Percentiles rank a stretch among this genome's conserved stretches.
Evolutionary conservation across 1,139 yeast species (phyloP).

Genomic region (Hanseniaspora uvarum): DNA sequence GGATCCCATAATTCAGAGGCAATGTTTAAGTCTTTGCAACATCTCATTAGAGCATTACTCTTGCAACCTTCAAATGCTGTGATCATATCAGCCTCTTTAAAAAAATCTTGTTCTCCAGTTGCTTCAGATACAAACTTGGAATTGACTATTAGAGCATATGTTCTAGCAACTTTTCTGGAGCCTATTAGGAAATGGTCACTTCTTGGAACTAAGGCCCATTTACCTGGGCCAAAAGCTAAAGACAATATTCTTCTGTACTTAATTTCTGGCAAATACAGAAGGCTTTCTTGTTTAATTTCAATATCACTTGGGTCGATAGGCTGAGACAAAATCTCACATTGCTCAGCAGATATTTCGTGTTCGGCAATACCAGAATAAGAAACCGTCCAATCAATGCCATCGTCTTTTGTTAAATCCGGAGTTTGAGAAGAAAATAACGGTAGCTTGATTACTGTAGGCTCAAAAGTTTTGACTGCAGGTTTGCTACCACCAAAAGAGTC

Average conservation of each 20-base stretch:
- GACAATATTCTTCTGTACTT: slow-evolving; percentile 83
- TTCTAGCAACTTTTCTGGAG: slow-evolving; percentile 59
- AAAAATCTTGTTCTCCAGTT: slow-evolving; percentile 91
- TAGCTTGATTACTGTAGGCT: background rate
- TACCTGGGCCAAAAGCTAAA: slow-evolving; percentile 94
- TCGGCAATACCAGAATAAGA: slow-evolving; percentile 78
- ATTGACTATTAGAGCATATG: slow-evolving; percentile 75
- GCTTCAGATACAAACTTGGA: slow-evolving; percentile 88
- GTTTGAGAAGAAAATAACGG: background rate
- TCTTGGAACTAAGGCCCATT: slow-evolving; percentile 96
- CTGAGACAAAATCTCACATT: slow-evolving; percentile 49
- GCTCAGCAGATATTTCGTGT: slow-evolving; percentile 55
- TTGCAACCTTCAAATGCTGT: slow-evolving; percentile 97
- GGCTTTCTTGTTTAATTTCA: slow-evolving; percentile 92
- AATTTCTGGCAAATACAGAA: slow-evolving; percentile 84
- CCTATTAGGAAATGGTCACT: slow-evolving; percentile 66
- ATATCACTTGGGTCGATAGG: slow-evolving; percentile 59
- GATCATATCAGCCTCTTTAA: slow-evolving; percentile 75
- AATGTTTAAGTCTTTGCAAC: slow-evolving; percentile 92
- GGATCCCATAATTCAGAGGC: slow-evolving; percentile 99
- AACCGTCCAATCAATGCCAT: slow-evolving; percentile 50
- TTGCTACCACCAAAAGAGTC: background rate
- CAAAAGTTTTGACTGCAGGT: background rate
- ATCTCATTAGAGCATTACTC: slow-evolving; percentile 92
- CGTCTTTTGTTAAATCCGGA: background rate